Conservation (phyloP, 176 grass and related monocot species). For the Secale cereale region DNA sequence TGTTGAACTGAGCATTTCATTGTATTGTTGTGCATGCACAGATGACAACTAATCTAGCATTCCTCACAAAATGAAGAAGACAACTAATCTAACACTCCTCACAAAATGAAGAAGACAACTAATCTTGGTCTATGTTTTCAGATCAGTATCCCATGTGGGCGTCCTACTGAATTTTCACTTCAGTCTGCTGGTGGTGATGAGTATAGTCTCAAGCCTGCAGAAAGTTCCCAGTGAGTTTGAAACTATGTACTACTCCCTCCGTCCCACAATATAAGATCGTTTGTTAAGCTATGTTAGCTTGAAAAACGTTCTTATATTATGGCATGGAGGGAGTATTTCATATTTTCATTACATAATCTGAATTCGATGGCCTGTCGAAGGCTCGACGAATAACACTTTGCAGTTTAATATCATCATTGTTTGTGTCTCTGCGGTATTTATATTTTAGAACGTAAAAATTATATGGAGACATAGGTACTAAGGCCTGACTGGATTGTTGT, state of each 20-base stretch:
- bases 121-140: slow-evolving; percentile 34
- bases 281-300: too few species aligned
- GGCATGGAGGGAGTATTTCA: too few species aligned
- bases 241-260: not conserved
- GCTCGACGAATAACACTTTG: too few species aligned
- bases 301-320: too few species aligned
- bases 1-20: not conserved
- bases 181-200: slow-evolving; percentile 48
- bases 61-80: too few species aligned
- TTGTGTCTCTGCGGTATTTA: not conserved
- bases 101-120: too few species aligned
- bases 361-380: too few species aligned
- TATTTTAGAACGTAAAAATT: not conserved
- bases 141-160: slow-evolving; percentile 68
- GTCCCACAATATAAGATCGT: too few species aligned
- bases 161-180: slow-evolving; percentile 61
- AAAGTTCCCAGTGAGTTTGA: slow-evolving; percentile 59
- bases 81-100: not conserved
- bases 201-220: slow-evolving; percentile 62
- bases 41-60: not conserved
- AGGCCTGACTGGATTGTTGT: too few species aligned
- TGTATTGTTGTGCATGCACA: not conserved
- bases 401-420: not conserved
- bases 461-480: not conserved
- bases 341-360: too few species aligned